These are phyloP conservation scores for Ustilago trichophora DNA, from an alignment of 1,284 basidiomycete genomes.

Conservation along the genomic window DNA sequence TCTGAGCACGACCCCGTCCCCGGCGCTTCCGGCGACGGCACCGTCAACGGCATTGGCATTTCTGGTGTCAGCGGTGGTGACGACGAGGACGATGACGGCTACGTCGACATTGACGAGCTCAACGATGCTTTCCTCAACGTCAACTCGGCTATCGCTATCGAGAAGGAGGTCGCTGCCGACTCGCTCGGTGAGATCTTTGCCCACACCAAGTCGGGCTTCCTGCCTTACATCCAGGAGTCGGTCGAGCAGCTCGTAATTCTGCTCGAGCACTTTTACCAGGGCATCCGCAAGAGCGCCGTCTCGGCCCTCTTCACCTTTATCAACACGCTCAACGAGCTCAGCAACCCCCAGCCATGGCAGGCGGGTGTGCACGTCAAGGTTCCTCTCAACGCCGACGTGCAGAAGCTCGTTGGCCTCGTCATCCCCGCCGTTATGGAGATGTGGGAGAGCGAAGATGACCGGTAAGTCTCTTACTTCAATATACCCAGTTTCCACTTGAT, in stretches of 20 bases:
- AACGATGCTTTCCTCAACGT: constrained; percentile 74
- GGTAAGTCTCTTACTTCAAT: constrained; percentile 74
- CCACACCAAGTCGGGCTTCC: constrained; percentile 83
- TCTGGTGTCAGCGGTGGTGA: constrained; percentile 76
- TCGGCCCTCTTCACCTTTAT: constrained; percentile 89
- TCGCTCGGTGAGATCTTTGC: constrained; percentile 91
- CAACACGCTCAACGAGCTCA: constrained; percentile 90
- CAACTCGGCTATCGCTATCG: constrained; percentile 95
- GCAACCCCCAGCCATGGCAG: constrained; percentile 82
- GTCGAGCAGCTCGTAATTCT: constrained; percentile 84
- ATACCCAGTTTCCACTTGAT: not conserved
- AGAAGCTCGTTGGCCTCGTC: constrained; percentile 81
- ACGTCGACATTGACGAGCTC: constrained; percentile 77
- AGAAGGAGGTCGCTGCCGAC: constrained; percentile 99
- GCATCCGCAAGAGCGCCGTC: constrained; percentile 92
- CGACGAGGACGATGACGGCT: constrained; percentile 70
- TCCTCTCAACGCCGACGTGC: constrained; percentile 80
- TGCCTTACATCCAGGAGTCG: constrained; percentile 78
- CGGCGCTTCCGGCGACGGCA: constrained; percentile 63
- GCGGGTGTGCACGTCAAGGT: constrained; percentile 74
- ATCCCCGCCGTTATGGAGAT: constrained; percentile 83
- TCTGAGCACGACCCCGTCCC: constrained; percentile 69
- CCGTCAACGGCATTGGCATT: constrained; percentile 70
- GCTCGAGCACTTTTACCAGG: constrained; percentile 94
- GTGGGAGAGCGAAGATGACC: constrained; percentile 95